Percentiles rank a stretch among this genome's conserved stretches.
phyloP scores from a whole-genome alignment of 305 asterid genomes.

The Solanum hybrid region DNA sequence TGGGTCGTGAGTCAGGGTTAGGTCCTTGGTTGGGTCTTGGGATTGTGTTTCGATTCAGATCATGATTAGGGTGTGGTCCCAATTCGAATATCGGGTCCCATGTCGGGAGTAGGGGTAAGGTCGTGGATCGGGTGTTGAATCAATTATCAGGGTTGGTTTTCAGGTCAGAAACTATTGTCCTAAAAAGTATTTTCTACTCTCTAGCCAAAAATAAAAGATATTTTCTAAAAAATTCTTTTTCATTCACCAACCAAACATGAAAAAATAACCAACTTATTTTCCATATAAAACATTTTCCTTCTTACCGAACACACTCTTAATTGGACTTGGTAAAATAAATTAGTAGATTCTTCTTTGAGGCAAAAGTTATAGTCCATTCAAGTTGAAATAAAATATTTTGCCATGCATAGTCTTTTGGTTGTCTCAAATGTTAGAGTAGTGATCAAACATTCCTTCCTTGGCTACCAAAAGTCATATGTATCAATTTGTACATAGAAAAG shows the following conservation, averaged over 20 bases:
- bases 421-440: not conserved
- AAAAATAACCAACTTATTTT: not conserved
- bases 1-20: not conserved
- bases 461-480: not conserved
- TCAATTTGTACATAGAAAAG: not conserved
- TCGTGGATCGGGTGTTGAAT: not conserved
- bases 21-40: not conserved
- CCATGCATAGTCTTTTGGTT: not conserved
- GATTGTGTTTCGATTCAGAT: not conserved
- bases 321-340: not conserved
- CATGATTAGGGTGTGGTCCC: not conserved
- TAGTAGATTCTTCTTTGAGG: not conserved
- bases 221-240: too few relatives aligned
- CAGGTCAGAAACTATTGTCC: not conserved
- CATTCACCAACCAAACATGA: not conserved
- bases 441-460: not conserved
- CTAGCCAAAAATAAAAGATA: not conserved
- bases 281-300: not conserved
- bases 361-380: not conserved
- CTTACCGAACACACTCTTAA: not conserved
- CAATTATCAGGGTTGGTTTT: not conserved
- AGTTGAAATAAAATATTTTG: not conserved
- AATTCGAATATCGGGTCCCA: not conserved
- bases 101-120: not conserved
- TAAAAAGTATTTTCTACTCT: not conserved